Percentiles rank a stretch among this genome's conserved stretches.
Conservation (phyloP, 139 green algal genomes). For the Coelastrella sp. region DNA sequence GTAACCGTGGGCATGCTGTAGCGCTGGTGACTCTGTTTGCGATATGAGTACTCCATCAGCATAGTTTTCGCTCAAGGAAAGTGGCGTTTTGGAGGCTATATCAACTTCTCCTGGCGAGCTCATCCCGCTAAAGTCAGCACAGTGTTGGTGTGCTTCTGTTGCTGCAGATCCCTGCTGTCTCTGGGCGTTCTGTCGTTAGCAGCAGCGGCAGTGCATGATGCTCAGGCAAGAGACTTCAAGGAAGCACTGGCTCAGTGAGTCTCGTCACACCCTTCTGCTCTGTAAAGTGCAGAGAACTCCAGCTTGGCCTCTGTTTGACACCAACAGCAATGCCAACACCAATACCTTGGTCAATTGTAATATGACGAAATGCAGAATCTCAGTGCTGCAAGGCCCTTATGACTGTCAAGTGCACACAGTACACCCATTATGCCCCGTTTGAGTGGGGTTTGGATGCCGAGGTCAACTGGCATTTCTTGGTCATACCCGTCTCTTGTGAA, state of each 20-base stretch:
- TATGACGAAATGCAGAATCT: no score
- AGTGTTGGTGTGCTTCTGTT: background rate
- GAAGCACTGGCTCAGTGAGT: constrained; percentile 15
- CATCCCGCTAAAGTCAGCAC: background rate
- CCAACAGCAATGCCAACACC: background rate
- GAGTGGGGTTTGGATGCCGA: no score
- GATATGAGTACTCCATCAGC: no score
- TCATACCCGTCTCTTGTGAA: background rate
- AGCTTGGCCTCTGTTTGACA: background rate
- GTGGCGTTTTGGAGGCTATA: no score
- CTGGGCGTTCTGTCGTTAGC: background rate
- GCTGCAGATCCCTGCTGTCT: background rate
- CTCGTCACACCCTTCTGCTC: background rate
- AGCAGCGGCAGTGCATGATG: background rate
- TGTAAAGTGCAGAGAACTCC: background rate
- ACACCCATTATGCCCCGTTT: no score
- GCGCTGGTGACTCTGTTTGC: no score
- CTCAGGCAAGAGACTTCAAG: constrained; percentile 15
- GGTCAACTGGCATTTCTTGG: background rate
- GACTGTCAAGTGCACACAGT: no score
- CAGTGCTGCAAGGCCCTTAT: no score
- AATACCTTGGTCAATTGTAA: no score
- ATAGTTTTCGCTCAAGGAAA: no score
- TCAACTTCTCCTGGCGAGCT: background rate
- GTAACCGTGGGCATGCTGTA: no score